Base-by-base conservation (phyloP, 345 rosid genomes). In the Hibiscus tridactylites region DNA sequence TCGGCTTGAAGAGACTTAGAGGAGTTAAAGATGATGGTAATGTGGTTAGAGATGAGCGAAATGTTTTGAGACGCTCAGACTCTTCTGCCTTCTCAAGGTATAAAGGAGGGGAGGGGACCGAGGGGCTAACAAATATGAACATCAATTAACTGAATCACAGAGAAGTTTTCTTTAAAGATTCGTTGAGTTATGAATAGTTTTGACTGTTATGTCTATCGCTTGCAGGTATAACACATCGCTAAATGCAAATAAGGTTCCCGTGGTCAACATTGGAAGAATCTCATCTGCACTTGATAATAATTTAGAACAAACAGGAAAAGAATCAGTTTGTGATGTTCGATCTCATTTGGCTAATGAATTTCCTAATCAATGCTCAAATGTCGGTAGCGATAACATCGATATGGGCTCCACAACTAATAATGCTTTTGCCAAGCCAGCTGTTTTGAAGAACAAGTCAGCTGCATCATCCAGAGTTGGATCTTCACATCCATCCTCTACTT, bases 41-140 rank as follows among this genome's bases (percentile, higher is more conserved):
- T 9, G 44, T 54, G 24, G 58, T 64, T 61, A 79, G 62, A 58
- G 85, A 83, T 57, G 85, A 79, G 50, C 83, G 88, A n/a, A 85
- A 85, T 81, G 84, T 85, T 68, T 71, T 85, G 64, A 85, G 86
- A 73, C 89, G 81, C 31, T 85, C 85, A 1, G 77, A 79, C 58
- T 83, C 77, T 21, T 85, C 89, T 68, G 89, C 89, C 62, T 85
- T 85, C 82, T 83, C 87, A 57, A 85, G 85, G 89, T 83, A 85
- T 24, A 50, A 16, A 50, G 17, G 17, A 50, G 16, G 53, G 53
- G n/a, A 15, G n/a, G 6, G 56, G 21, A 44, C 47, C 13, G 47
- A 3, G 54, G 54, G 54, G 54, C 54, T 69, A 31, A 19, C 54
- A 69, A 29, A 19, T 61, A 44, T 21, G 24, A 19, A 42, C 54